Percentiles rank a stretch among this genome's conserved stretches.
These are phyloP conservation scores for Microstroma glucosiphilum DNA, from an alignment of 1,284 basidiomycete genomes.

Conservation along the genomic window DNA sequence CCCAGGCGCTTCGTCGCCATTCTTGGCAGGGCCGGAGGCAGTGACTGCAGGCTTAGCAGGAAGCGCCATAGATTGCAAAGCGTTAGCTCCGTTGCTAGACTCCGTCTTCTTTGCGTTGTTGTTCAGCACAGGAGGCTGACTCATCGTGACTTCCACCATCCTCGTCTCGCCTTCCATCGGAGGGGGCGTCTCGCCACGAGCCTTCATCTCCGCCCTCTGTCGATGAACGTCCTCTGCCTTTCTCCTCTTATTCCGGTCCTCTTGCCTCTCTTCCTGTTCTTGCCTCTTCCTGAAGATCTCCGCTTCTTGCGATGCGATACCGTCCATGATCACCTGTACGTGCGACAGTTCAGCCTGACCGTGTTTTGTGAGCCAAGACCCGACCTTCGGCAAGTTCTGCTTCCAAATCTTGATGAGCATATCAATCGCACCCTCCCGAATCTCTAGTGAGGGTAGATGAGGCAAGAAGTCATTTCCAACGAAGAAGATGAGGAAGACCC, in stretches of 20 bases:
- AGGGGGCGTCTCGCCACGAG: background rate
- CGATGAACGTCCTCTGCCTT: conserved; percentile 17
- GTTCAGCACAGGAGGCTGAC: conserved; percentile 17
- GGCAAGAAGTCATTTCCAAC: conserved; percentile 99
- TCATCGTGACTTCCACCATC: conserved; percentile 23
- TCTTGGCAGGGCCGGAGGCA: background rate
- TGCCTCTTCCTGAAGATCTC: conserved; percentile 87
- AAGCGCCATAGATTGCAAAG: background rate
- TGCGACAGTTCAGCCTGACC: conserved; percentile 78
- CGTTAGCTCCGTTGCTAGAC: background rate
- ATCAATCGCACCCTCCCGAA: conserved; percentile 97
- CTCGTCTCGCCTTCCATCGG: conserved; percentile 25
- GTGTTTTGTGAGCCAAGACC: conserved; percentile 90
- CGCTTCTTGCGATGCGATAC: conserved; percentile 83
- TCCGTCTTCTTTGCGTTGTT: conserved; percentile 9
- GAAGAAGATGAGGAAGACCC: conserved; percentile 99
- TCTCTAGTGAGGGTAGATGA: conserved; percentile 94
- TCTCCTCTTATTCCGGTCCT: conserved; percentile 63
- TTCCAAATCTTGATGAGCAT: conserved; percentile 93
- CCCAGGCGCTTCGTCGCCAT: background rate
- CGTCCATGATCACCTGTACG: conserved; percentile 90
- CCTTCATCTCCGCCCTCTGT: conserved; percentile 7
- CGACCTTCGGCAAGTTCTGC: conserved; percentile 83
- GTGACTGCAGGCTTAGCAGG: conserved; percentile 21
- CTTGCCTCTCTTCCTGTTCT: conserved; percentile 86